Conservation (phyloP, 768 basidiomycete species). For the Termitomyces sp. region DNA sequence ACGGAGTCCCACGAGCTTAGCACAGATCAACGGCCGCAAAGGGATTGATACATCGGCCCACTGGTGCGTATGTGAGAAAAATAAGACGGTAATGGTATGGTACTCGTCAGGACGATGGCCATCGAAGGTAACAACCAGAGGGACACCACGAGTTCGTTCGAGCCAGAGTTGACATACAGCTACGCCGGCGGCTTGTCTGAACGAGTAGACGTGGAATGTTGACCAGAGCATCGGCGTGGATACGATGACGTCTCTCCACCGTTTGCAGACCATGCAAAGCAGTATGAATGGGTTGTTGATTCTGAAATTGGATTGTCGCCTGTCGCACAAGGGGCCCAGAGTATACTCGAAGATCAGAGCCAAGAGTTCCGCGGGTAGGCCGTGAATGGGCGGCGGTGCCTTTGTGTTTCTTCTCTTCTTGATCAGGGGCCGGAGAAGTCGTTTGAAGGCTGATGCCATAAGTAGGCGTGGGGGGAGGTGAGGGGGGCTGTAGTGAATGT, state of each 20-base stretch:
- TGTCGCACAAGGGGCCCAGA: background rate
- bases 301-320: background rate
- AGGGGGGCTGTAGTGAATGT: too few species aligned
- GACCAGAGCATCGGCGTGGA: background rate
- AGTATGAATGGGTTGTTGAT: background rate
- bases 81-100: background rate
- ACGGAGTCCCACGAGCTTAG: background rate
- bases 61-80: background rate
- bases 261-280: background rate
- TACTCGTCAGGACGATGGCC: background rate
- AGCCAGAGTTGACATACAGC: background rate
- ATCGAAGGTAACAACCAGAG: background rate
- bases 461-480: background rate
- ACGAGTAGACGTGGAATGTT: background rate
- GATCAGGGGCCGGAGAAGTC: background rate
- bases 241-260: background rate
- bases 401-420: background rate
- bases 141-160: background rate
- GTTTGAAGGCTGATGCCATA: background rate
- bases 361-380: background rate
- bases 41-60: background rate
- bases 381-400: background rate
- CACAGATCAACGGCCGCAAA: background rate
- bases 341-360: background rate
- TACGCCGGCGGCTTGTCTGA: background rate